Percentiles rank a stretch among this genome's conserved stretches.
Evolutionary conservation across 768 basidiomycete species (phyloP).

Genomic region (Paxillus rubicundulus): DNA sequence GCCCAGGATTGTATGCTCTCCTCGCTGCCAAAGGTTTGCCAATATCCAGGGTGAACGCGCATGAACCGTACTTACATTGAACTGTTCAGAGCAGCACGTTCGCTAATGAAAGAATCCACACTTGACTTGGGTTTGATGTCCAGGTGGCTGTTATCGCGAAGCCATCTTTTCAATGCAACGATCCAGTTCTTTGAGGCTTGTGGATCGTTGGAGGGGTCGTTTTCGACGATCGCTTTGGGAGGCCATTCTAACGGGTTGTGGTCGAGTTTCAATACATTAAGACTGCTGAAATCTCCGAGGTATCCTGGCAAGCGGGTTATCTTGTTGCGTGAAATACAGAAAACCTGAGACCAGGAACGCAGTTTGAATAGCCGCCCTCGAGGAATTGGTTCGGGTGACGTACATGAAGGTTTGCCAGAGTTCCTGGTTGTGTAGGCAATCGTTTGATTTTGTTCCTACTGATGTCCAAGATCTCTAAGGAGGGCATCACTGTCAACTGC

Average conservation of each 20-base stretch:
- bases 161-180: slow-evolving; percentile 68
- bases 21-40: slow-evolving; percentile 30
- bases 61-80: slow-evolving; percentile 23
- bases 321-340: slow-evolving; percentile 85
- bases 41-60: slow-evolving; percentile 1
- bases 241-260: slow-evolving; percentile 97
- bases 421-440: slow-evolving; percentile 78
- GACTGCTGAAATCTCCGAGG: slow-evolving; percentile 63
- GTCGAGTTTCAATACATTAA: slow-evolving; percentile 83
- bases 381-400: slow-evolving; percentile 15
- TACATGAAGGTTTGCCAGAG: slow-evolving; percentile 73
- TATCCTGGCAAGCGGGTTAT: slow-evolving; percentile 78
- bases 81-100: slow-evolving; percentile 36
- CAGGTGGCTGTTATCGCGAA: slow-evolving; percentile 48
- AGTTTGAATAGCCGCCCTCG: slow-evolving; percentile 1
- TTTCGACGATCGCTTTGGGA: slow-evolving; percentile 54
- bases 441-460: slow-evolving; percentile 86
- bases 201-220: slow-evolving; percentile 41
- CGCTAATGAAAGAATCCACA: slow-evolving; percentile 51
- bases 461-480: slow-evolving; percentile 91
- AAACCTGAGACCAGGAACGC: slow-evolving; percentile 52
- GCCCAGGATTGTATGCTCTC: slow-evolving; percentile 45
- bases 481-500: slow-evolving; percentile 80
- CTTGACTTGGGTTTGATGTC: slow-evolving; percentile 35
- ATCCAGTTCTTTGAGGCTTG: slow-evolving; percentile 73